Percentiles rank a stretch among this genome's conserved stretches.
phyloP scores from a whole-genome alignment of 768 basidiomycete genomes.

The Suillus weaverae region DNA sequence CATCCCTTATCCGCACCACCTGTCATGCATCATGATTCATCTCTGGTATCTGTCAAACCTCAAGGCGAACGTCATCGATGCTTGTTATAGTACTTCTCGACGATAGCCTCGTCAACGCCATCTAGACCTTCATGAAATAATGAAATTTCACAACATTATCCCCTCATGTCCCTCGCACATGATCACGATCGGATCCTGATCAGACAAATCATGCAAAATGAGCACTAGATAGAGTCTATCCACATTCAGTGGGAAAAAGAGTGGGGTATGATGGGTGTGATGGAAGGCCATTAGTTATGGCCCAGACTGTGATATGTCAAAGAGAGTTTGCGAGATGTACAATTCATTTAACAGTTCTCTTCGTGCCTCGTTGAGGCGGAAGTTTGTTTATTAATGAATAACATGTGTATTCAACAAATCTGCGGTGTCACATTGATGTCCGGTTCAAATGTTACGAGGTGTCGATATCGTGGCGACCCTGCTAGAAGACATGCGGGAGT shows the following conservation, averaged over 20 bases:
- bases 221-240: background rate
- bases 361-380: background rate
- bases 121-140: background rate
- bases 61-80: background rate
- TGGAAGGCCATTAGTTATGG: background rate
- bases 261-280: background rate
- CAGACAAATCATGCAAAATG: background rate
- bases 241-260: background rate
- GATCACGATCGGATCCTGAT: conserved; percentile 5
- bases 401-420: background rate
- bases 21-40: conserved; percentile 6
- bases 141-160: background rate
- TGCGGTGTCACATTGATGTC: background rate
- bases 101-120: background rate
- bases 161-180: background rate
- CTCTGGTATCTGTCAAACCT: conserved; percentile 3
- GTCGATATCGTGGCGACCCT: background rate
- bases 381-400: background rate
- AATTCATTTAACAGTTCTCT: background rate
- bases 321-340: background rate
- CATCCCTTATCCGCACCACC: conserved; percentile 4
- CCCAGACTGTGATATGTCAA: background rate
- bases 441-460: background rate
- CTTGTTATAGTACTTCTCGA: background rate
- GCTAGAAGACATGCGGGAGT: background rate